Base-by-base conservation (phyloP, 176 grass and related monocot genomes). In the Aegilops bicornis region DNA sequence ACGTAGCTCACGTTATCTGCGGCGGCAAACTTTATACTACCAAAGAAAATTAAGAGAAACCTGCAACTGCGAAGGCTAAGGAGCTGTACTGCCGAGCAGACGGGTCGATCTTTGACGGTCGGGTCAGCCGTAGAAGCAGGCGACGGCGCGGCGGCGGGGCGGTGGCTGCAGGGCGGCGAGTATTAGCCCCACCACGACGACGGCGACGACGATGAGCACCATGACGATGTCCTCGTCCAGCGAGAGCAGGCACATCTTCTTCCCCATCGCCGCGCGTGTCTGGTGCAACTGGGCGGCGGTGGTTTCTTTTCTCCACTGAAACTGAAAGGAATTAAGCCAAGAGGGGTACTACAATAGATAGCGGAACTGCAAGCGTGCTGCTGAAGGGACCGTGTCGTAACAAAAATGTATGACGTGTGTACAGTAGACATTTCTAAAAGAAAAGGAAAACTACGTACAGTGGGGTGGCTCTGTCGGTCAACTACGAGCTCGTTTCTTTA, bases 231-330 rank as follows among this genome's bases (percentile, higher is more conserved):
- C 4, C 76, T 87, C 85, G 69, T 91, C 81, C 58, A 88, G 60
- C 24, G 14, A 15, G 43, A 91, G 9, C 48, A 91, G 62, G 81
- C 89, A 91, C 9, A 77, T 0, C 89, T 91, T 2, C 85, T 91
- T 81, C 81, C 81, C 89, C 89, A 88, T 87, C 0, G 60, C 2
- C 60, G 14, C 20, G 17, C 10, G 37, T 13, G 2, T 45, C 42
- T 12, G 3, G 42, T 13, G 52, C 0, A 11, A 42, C 77, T 19
- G 7, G 54, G 1, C 54, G 54, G 1, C 54, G 19, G 10, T 47
- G 23, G 72, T 10, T 52, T 77, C 74, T 50, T 76, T 54, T 56
- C 74, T 56, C 27, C 4, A 12, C 4, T 31, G 43, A 75, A 48
- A 15, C 3, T 19, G 52, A 58, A 8, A 22, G 54, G 54, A 76